Base-by-base conservation (phyloP, 2,329 filamentous ascomycete genomes). In the Didymella arachidicola region DNA sequence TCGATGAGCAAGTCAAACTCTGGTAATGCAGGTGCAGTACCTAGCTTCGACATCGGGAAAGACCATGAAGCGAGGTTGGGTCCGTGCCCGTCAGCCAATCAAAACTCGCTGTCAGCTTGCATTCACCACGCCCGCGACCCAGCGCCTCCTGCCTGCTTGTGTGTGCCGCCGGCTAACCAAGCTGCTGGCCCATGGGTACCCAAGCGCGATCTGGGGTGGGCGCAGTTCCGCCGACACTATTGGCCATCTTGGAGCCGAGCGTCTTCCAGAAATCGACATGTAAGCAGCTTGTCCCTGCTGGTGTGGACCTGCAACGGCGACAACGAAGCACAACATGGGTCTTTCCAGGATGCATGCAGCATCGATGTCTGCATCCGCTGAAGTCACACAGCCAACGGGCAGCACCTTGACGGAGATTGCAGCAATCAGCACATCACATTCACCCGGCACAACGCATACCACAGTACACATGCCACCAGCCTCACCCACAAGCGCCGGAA, bases 221-320 rank as follows among this genome's bases (percentile, higher is more conserved):
- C 64, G 62, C 60, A 57, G 59, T 39, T 59, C 25, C 59, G 58
- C 30, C 4, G 39, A 49, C 32, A 25, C 59, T 26, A 73, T 73
- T 72, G 66, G 70, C 58, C 59, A 50, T 19, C 26, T 32, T 30
- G 48, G 53, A 68, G 60, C 65, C 67, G 66, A 74, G 61, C 66
- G 68, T 65, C 69, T 74, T 75, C 70, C 72, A 74, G 72, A 74
- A 72, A 72, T 66, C 70, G 65, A 63, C 61, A 52, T 66, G 60
- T 57, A 46, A 52, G 67, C 57, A 63, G 54, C 55, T 41, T 42
- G 27, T 26, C 69, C 67, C 63, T 70, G 69, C 57, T 27, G 52
- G 48, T 51, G 51, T 49, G 50, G 56, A 55, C 57, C 57, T 62
- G 59, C 59, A 65, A 69, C 66, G 66, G 65, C 64, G 58, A 55